Evolutionary conservation across 2,329 filamentous ascomycete species (phyloP).

Genomic region (Monosporascus cannonballus): DNA sequence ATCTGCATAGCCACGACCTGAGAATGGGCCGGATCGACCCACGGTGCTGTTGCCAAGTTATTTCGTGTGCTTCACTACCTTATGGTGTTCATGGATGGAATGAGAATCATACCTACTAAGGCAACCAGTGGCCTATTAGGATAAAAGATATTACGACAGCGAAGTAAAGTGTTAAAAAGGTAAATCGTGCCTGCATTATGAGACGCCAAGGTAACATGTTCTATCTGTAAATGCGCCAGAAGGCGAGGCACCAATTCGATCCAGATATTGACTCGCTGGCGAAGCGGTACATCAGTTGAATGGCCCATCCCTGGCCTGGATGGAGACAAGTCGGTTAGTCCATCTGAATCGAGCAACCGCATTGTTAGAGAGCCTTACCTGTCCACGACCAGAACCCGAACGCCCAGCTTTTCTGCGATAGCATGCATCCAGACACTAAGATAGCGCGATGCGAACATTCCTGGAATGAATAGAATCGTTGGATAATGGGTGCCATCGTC

Average conservation of each 20-base stretch:
- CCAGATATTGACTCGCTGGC: conserved; percentile 7
- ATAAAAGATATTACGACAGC: conserved; percentile 2
- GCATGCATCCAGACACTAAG: conserved; percentile 5
- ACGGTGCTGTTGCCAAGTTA: conserved; percentile 1
- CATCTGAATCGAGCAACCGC: neutral
- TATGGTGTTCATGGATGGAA: neutral
- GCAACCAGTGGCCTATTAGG: conserved; percentile 6
- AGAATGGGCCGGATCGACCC: conserved; percentile 4
- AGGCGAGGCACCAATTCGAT: conserved; percentile 4
- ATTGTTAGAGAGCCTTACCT: conserved; percentile 2
- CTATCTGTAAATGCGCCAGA: conserved; percentile 2
- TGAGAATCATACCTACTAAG: conserved; percentile 1
- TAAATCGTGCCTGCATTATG: conserved; percentile 6
- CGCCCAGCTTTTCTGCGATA: conserved; percentile 7
- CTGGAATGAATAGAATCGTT: conserved; percentile 7
- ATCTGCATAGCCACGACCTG: neutral
- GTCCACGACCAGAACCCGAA: conserved; percentile 6
- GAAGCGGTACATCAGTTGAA: neutral
- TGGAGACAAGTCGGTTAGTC: conserved; percentile 1
- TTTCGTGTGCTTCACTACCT: too few species aligned
- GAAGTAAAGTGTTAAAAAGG: conserved; percentile 5
- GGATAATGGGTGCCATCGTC: neutral
- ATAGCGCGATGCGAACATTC: conserved; percentile 16
- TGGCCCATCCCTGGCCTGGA: too few species aligned
- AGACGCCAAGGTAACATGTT: conserved; percentile 3